Conservation (phyloP, 2,329 filamentous ascomycete genomes). For the Phaeosphaeria sp. region DNA sequence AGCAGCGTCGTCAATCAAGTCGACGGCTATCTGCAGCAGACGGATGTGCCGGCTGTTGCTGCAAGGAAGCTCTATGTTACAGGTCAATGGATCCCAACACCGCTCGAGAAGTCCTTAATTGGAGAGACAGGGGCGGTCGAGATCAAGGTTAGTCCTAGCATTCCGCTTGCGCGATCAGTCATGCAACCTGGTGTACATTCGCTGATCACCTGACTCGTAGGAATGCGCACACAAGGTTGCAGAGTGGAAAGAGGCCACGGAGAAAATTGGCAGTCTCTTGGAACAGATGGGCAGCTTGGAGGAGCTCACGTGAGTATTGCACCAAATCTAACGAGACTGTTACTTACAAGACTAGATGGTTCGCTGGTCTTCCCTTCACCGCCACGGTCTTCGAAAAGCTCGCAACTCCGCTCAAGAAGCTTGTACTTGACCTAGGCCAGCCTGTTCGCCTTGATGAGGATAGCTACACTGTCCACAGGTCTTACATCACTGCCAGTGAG, state of each 20-base stretch:
- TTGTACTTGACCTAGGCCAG: slow-evolving; percentile 36
- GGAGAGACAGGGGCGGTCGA: not conserved
- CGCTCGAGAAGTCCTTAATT: not conserved
- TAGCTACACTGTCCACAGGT: slow-evolving; percentile 13
- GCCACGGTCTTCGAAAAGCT: slow-evolving; percentile 27
- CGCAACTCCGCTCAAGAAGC: slow-evolving; percentile 29
- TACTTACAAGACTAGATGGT: slow-evolving; percentile 31
- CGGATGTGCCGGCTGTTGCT: not conserved
- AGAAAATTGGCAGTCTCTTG: slow-evolving; percentile 25
- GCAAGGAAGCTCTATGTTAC: slow-evolving; percentile 35
- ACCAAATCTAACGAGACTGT: not conserved
- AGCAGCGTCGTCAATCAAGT: slow-evolving; percentile 12
- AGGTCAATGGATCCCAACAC: slow-evolving; percentile 28
- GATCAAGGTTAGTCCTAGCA: not conserved
- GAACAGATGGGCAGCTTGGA: slow-evolving; percentile 26
- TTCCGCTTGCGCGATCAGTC: not conserved
- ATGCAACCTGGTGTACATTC: not conserved
- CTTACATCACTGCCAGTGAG: slow-evolving; percentile 29
- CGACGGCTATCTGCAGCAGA: slow-evolving; percentile 7
- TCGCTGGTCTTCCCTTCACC: slow-evolving; percentile 35
- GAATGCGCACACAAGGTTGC: not conserved
- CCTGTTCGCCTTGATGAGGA: slow-evolving; percentile 25
- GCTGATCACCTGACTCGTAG: not conserved
- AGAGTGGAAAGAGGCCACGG: slow-evolving; percentile 1
- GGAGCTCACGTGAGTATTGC: slow-evolving; percentile 36